Evolutionary conservation across 2,329 filamentous ascomycete genomes (phyloP), one percentile per base, ranked within the genome.

Genomic region (Fusarium brevicatenulatum): DNA sequence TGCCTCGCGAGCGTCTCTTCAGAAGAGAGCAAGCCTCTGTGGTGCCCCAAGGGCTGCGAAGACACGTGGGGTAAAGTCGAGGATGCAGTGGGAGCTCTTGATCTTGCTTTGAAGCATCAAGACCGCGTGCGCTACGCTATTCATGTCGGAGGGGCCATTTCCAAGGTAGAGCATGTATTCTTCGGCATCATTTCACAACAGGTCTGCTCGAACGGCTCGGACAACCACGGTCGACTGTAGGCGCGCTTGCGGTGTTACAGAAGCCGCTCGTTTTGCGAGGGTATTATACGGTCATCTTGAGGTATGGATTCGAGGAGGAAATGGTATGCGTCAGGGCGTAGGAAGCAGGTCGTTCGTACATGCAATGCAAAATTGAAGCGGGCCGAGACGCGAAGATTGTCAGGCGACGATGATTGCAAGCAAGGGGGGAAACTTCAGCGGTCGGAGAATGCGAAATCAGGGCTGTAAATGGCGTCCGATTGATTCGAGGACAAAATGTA

Each of bases 281-380:
- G 12, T 4, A 28, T n/a, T 7, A 7, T 18, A n/a, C 19, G 5
- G 2, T 13, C 50, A 40, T 39, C 7, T 40, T 39, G 19, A 5
- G 39, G 19, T 40, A 7, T 28, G 25, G 15, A 12, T 18, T 28
- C 49, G 23, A 28, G 23, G 23, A 28, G 23, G 23, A 54, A 40
- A 28, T 7, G 19, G 34, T 7, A 12, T 18, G 19, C 5, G 23
- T 39, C 8, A 1, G 9, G 15, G 7, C 5, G 10, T 9, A 18
- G 2, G 13, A 3, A n/a, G 23, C 50, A 18, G 5, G 9, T 28
- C 5, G 34, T 4, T 12, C 1, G 19, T 12, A 3, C 23, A n/a
- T 4, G 8, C 34, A 55, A 23, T 23, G 25, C 8, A 25, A 4
- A 4, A 7, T 18, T 43, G 37, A 15, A 11, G 8, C 36, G 15